A percentile compares a stretch with the other conserved stretches of the same genome.
phyloP scores from a whole-genome alignment of 2,329 filamentous ascomycete species.

The Colletotrichum noveboracense region DNA sequence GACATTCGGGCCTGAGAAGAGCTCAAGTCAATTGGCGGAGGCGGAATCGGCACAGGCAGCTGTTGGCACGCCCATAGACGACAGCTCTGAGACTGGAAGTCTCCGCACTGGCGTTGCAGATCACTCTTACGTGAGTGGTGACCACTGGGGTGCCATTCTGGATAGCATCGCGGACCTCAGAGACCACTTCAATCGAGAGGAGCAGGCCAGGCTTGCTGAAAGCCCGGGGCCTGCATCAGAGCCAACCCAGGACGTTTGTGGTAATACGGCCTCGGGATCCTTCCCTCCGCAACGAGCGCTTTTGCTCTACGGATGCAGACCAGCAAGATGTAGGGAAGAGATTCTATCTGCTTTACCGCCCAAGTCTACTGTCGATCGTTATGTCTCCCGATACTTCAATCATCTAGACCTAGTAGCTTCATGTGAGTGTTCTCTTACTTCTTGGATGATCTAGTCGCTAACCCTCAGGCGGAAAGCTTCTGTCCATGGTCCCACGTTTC shows the following conservation, averaged over 20 bases:
- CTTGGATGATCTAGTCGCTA: no score
- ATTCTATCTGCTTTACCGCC: constrained; percentile 38
- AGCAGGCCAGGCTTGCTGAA: background rate
- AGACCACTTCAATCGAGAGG: constrained; percentile 35
- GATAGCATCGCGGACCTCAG: constrained; percentile 45
- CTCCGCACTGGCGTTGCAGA: constrained; percentile 30
- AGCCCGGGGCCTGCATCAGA: background rate
- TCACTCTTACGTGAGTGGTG: constrained; percentile 36
- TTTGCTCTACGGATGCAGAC: background rate
- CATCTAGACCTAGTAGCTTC: constrained; percentile 28
- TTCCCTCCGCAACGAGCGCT: background rate
- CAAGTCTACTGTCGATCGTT: constrained; percentile 34
- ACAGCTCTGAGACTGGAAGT: constrained; percentile 33
- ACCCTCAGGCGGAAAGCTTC: constrained; percentile 20
- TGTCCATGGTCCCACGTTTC: constrained; percentile 34
- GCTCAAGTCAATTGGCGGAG: accelerated
- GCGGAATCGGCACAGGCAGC: background rate
- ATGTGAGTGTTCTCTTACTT: background rate
- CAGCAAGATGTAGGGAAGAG: constrained; percentile 25
- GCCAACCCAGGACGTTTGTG: background rate
- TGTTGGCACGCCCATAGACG: background rate
- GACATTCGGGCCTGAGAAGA: constrained; percentile 5
- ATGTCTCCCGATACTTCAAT: constrained; percentile 42
- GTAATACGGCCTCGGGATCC: accelerated
- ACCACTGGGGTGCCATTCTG: constrained; percentile 46